A percentile compares a stretch with the other conserved stretches of the same genome.
phyloP scores from a whole-genome alignment of 345 rosid species.

The Camelina laxa region DNA sequence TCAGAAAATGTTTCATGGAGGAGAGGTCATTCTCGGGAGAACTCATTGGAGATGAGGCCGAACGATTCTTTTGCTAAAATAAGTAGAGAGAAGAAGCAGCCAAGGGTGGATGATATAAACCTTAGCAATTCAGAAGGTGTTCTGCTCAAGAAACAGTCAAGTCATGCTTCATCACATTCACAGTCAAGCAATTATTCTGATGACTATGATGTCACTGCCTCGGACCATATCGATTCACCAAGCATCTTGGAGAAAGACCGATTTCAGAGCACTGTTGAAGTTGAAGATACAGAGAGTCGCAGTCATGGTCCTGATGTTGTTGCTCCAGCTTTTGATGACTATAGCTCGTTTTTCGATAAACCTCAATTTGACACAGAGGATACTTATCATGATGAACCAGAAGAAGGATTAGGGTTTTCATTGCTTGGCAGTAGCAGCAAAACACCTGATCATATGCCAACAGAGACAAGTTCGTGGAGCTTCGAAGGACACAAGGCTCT shows the following conservation, averaged over 20 bases:
- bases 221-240: constrained; percentile 37
- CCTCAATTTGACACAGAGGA: constrained; percentile 52
- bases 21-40: constrained; percentile 53
- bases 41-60: constrained; percentile 47
- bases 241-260: constrained; percentile 42
- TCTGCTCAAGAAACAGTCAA: constrained; percentile 47
- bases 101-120: constrained; percentile 47
- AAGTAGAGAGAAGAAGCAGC: constrained; percentile 44
- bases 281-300: constrained; percentile 38
- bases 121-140: constrained; percentile 43
- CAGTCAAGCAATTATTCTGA: constrained; percentile 47
- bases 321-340: constrained; percentile 63
- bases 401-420: constrained; percentile 41
- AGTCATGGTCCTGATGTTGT: constrained; percentile 42
- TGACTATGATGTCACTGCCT: constrained; percentile 43
- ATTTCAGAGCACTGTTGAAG: constrained; percentile 23
- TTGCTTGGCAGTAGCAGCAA: constrained; percentile 46
- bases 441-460: constrained; percentile 41
- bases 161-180: constrained; percentile 49
- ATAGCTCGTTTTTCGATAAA: constrained; percentile 59
- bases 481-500: constrained; percentile 36
- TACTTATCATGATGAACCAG: constrained; percentile 36
- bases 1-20: constrained; percentile 35
- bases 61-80: constrained; percentile 41
- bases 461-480: constrained; percentile 49